Evolutionary conservation across 352 stramenopile genomes (phyloP), one percentile per base, ranked within the genome.

Genomic region (Saprolegnia diclina): DNA sequence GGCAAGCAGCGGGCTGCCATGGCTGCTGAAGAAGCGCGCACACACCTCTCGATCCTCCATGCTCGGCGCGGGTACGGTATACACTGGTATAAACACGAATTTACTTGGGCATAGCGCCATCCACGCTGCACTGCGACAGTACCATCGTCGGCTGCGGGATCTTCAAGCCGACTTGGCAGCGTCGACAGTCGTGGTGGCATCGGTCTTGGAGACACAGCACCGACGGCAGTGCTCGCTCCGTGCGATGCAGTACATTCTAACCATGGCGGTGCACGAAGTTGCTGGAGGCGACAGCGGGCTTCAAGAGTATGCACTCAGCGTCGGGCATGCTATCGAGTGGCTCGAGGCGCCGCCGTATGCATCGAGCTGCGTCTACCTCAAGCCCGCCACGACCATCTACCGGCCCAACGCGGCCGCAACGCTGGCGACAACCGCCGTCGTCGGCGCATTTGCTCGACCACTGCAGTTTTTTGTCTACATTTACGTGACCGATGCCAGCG

Each of bases 401-500:
- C 13, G 38, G 16, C 14, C 46, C 37, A 18, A 53, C 22, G 4
- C 7, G 32, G 40, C 35, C 6, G 14, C 16, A 4, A 29, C 46
- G 13, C 50, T 67, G 18, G 62, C 62, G 18, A 42, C 16, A 0
- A 67, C 40, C 7, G 61, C 62, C 3, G 38, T 56, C 10, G 62
- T 67, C 32, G 62, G 32, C 45, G 61, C 26, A 14, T 67, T 67
- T 48, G 18, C 62, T 22, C 26, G 62, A 13, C 62, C 62, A 5
- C n/a, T 67, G 32, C 62, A 67, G 42, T 53, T 67, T 16, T 53
- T 56, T 18, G 19, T 67, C 9, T 59, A 37, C 50, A 38, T 67
- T n/a, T 37, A 54, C 18, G 11, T 9, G 42, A 67, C 62, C 0
- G 62, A 67, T 21, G 35, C 64, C 21, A 18, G n/a, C 21, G 45